Conservation (phyloP, 2,329 filamentous ascomycete genomes). For the Tetracladium maxilliforme region DNA sequence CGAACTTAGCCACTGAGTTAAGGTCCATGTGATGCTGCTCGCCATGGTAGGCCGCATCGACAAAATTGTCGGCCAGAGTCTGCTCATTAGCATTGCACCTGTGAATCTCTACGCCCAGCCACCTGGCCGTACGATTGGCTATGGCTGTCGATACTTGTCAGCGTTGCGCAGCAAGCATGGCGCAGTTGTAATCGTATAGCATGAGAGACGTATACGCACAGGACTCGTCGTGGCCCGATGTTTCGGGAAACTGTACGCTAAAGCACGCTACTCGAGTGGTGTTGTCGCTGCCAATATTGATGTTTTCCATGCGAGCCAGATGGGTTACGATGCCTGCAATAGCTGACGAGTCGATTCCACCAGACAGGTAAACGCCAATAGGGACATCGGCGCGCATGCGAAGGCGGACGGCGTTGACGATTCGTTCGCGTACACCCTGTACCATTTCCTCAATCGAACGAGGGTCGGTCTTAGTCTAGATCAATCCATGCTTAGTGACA, state of each 20-base stretch:
- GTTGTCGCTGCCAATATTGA: conserved; percentile 27
- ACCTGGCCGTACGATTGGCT: too few relatives aligned
- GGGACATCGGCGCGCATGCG: conserved; percentile 41
- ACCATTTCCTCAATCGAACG: conserved; percentile 34
- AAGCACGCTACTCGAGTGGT: too few relatives aligned
- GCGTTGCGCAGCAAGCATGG: too few relatives aligned
- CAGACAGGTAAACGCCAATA: conserved; percentile 38
- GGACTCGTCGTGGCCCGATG: conserved; percentile 33
- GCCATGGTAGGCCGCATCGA: too few relatives aligned
- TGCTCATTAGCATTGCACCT: too few relatives aligned
- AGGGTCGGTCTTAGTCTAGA: too few relatives aligned
- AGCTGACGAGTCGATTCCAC: conserved; percentile 41
- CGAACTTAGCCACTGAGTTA: conserved; percentile 34
- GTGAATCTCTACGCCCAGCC: too few relatives aligned
- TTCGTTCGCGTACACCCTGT: conserved; percentile 26
- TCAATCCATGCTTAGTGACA: conserved; percentile 7
- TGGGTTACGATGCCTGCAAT: conserved; percentile 40
- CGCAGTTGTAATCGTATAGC: too few relatives aligned
- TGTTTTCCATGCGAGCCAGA: conserved; percentile 29
- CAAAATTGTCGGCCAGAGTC: too few relatives aligned
- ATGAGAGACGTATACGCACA: too few relatives aligned
- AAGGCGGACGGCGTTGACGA: conserved; percentile 35
- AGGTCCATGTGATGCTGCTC: too few relatives aligned
- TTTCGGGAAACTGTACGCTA: conserved; percentile 34
- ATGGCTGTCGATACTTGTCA: too few relatives aligned